Percentiles rank a stretch among this genome's conserved stretches.
Evolutionary conservation across 208 protist genomes (phyloP).

Genomic region (Acanthamoeba rhysodes): DNA sequence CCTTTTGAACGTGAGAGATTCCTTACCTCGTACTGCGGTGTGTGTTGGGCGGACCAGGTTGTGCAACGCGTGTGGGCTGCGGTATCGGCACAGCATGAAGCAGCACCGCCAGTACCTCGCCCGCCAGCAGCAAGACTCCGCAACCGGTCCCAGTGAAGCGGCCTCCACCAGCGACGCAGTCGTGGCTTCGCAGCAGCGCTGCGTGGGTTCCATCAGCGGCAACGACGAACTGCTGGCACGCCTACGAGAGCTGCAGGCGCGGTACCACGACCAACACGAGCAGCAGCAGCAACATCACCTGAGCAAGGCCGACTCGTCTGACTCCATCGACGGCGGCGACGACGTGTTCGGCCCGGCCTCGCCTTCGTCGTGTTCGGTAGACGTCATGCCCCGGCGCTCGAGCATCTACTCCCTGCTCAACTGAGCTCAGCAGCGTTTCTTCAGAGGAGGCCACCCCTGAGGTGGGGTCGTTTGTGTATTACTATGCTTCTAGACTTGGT

Average conservation of each 20-base stretch:
- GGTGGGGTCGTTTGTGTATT: too few relatives aligned
- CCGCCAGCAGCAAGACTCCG: neutral
- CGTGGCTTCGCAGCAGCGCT: too few relatives aligned
- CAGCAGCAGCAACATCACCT: neutral
- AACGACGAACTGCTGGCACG: too few relatives aligned
- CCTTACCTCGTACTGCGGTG: too few relatives aligned
- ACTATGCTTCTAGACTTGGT: too few relatives aligned
- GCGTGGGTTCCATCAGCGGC: too few relatives aligned
- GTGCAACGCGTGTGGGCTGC: constrained; percentile 48
- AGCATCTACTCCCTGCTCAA: constrained; percentile 44
- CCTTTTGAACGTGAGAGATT: too few relatives aligned
- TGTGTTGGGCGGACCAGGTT: neutral
- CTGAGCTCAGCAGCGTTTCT: neutral
- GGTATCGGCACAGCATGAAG: constrained; percentile 52
- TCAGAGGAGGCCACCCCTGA: too few relatives aligned
- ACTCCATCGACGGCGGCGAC: neutral
- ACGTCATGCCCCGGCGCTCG: neutral
- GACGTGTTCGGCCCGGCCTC: neutral
- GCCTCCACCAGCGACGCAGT: neutral
- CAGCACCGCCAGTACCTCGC: constrained; percentile 48
- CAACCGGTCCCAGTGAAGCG: too few relatives aligned
- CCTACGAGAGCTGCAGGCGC: too few relatives aligned
- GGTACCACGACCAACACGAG: neutral
- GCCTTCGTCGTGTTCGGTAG: neutral
- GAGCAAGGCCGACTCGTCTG: neutral